Base-by-base conservation (phyloP, 1,284 basidiomycete species). In the Veloboletus limbatus region DNA sequence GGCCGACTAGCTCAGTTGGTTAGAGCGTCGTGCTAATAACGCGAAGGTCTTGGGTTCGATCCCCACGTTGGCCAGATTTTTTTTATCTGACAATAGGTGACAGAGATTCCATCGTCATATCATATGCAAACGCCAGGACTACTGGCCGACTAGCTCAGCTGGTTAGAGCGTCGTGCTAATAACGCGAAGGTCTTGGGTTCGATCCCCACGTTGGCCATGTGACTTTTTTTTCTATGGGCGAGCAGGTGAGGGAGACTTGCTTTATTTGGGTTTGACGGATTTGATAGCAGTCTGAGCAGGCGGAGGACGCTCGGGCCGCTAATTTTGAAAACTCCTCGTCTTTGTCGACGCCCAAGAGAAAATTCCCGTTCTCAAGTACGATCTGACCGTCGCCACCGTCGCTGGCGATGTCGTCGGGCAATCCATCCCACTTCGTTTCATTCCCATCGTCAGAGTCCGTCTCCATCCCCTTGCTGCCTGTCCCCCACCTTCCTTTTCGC, bases 401-500 rank as follows among this genome's bases (percentile, higher is more conserved):
- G 37, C 37, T 16, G 43, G 48, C 42, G 45, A 59, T 60, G 59
- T 56, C 53, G 34, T 52, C 45, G 32, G 46, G 25, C 3, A 43
- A 38, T 9, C 25, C 39, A 6, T 35, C 59, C 10, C 48, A 46
- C 11, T 39, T 61, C 11, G 56, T 63, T 25, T 63, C 48, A 2
- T 63, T 63, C 28, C 63, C 61, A 32, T 63, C 56, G 6, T 62
- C 62, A 25, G 61, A 63, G 35, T 53, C 56, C 2, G 42, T 40
- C 17, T 47, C 62, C 27, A 27, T 25, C 25, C 35, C 48, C 5
- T 57, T 55, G n/a, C 56, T 62, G 43, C 60, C 65, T 45, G 18
- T 66, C 7, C 70, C 74, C 2, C 70, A 81, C 57, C 73, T 77
- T 54, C 85, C 86, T 8, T 89, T 89, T 60, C 78, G 87, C 44